These are phyloP conservation scores for Tolypocladium tundrense DNA, from an alignment of 2,329 filamentous ascomycete species.

Conservation along the genomic window DNA sequence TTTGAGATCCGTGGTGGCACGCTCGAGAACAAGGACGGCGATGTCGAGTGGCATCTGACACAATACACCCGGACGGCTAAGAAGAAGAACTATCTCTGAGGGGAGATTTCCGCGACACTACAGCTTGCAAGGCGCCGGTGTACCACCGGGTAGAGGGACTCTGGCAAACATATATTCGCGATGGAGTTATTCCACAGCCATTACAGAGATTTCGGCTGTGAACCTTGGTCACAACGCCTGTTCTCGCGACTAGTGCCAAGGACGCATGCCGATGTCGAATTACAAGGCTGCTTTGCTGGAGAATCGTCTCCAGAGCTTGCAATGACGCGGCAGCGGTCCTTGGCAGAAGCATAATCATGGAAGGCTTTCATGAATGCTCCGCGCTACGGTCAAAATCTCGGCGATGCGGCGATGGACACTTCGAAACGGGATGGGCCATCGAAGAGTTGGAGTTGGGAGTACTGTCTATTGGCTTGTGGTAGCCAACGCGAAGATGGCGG, in stretches of 20 bases:
- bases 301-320: neutral
- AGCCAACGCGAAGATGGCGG: neutral
- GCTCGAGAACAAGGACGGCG: conserved; percentile 86
- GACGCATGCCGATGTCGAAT: neutral
- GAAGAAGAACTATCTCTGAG: conserved; percentile 54
- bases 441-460: neutral
- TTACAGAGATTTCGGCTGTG: neutral
- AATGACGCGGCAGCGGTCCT: too few species aligned
- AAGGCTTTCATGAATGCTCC: neutral
- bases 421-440: neutral
- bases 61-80: conserved; percentile 88
- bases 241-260: neutral
- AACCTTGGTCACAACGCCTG: neutral
- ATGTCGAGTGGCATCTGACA: conserved; percentile 92
- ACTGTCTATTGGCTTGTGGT: neutral
- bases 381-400: neutral
- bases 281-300: neutral
- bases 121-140: neutral
- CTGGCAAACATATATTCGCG: neutral
- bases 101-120: neutral
- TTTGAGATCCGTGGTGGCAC: conserved; percentile 92
- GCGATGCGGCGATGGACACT: neutral
- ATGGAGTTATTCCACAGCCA: neutral
- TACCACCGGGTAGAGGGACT: neutral
- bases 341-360: neutral